Evolutionary conservation across 129 eudicot genomes (phyloP), one percentile per base, ranked within the genome.

Genomic region (Arctium lappa): DNA sequence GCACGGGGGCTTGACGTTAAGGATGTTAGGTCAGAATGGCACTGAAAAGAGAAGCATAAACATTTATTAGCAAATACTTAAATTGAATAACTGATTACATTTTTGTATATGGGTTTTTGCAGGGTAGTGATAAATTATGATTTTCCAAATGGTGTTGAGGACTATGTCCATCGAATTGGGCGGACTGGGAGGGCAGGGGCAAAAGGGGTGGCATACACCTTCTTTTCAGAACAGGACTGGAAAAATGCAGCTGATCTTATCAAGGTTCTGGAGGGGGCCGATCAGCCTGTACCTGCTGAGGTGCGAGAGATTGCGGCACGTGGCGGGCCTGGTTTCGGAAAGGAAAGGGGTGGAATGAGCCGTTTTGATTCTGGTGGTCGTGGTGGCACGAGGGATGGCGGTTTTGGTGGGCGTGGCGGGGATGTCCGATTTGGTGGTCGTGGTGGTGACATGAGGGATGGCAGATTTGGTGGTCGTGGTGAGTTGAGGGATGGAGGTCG

Each of bases 121-220:
- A 95, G 98, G 89, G 92, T 92, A 9, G 98, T 95, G 81, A 89
- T 95, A 79, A 95, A 92, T 77, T 95, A 91, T 85, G 98, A 95
- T 79, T 95, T 95, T 37, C 98, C 97, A 9, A 95, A 87, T 72
- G 98, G 98, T 6, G 88, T 95, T 66, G 98, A 95, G 79, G 98
- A 95, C 78, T 95, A 92, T 72, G 97, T 95, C 50, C 98, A 95
- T 78, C 93, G 98, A 77, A 95, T 95, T 40, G 97, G 98, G 40
- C 83, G 98, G 73, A 95, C 98, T 0, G 98, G 98, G 38, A 88
- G 98, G 83, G 98, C 98, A 48, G 97, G 98, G 77, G 97, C 97
- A n/a, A 95, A 92, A 22, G 98, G 98, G 74, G 81, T 91, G 74
- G 85, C 98, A 0, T 92, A 91, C 63, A 92, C 98, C 7, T 95